phyloP scores from a whole-genome alignment of 257 asterid species.

The Hygrophila difformis region DNA sequence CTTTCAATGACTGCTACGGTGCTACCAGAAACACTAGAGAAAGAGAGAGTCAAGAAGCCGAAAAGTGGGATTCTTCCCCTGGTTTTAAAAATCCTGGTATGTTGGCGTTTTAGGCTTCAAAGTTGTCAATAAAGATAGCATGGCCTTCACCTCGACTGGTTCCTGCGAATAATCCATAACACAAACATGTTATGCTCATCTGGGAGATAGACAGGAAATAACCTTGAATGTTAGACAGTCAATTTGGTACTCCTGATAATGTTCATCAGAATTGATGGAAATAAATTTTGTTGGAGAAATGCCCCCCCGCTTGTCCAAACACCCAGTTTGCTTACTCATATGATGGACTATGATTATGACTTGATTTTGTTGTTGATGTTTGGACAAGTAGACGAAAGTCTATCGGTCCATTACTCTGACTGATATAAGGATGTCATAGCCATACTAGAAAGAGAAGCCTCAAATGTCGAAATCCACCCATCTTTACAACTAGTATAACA shows the following conservation, averaged over 20 bases:
- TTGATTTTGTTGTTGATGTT: too few species aligned
- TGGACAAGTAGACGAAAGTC: too few species aligned
- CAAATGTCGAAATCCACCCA: slow-evolving; percentile 75
- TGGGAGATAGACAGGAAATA: background rate
- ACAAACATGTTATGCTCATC: too few species aligned
- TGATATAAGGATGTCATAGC: slow-evolving; percentile 79
- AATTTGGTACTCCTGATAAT: background rate
- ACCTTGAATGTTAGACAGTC: background rate
- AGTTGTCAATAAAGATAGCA: background rate
- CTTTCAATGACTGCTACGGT: slow-evolving; percentile 36
- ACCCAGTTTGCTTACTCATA: too few species aligned
- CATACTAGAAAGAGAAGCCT: slow-evolving; percentile 85
- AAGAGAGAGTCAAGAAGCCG: slow-evolving; percentile 60
- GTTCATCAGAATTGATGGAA: background rate
- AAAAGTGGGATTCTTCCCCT: slow-evolving; percentile 29
- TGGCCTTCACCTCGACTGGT: background rate
- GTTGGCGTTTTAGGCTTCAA: slow-evolving; percentile 15
- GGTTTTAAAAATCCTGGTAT: slow-evolving; percentile 47
- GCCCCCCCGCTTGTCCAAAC: too few species aligned
- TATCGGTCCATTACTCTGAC: too few species aligned
- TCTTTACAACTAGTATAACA: slow-evolving; percentile 56
- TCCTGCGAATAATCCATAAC: background rate
- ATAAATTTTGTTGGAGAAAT: too few species aligned
- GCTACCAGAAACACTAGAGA: slow-evolving; percentile 47
- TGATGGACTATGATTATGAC: too few species aligned